Evolutionary conservation across 441 rosid genomes (phyloP).

Genomic region (Sinapis alba): DNA sequence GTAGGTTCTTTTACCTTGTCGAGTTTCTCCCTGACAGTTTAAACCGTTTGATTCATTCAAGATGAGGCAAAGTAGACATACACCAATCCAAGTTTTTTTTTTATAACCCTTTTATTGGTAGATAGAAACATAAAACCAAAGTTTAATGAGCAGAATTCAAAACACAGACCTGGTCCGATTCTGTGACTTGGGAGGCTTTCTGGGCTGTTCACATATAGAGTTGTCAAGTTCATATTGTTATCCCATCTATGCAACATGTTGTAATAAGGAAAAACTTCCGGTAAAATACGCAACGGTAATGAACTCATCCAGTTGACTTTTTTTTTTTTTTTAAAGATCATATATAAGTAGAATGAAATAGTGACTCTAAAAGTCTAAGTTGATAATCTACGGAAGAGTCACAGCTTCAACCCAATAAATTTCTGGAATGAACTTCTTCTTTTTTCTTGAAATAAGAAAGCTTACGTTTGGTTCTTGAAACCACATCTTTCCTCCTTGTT

Average conservation of each 20-base stretch:
- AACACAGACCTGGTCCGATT: slow-evolving; percentile 54
- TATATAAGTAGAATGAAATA: not conserved
- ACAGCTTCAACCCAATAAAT: not conserved
- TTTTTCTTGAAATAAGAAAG: slow-evolving; percentile 1
- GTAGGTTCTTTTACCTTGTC: slow-evolving; percentile 54
- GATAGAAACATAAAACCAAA: not conserved
- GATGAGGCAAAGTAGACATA: slow-evolving; percentile 74
- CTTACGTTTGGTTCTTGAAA: slow-evolving; percentile 66
- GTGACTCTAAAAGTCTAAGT: not conserved
- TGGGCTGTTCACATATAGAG: slow-evolving; percentile 15
- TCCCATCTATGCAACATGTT: not conserved
- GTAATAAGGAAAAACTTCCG: not conserved
- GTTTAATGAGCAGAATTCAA: not conserved
- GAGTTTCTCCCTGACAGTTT: slow-evolving; percentile 46
- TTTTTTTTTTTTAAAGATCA: not conserved
- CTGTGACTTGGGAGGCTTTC: slow-evolving; percentile 34
- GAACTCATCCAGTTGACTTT: not conserved
- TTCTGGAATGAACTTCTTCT: no score
- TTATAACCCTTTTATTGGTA: not conserved
- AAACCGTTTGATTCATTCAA: slow-evolving; percentile 80
- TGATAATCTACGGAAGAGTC: not conserved
- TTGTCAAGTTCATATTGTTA: not conserved
- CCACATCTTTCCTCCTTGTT: slow-evolving; percentile 72
- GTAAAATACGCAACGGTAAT: not conserved
- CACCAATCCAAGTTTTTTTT: not conserved